Conservation (phyloP, 352 stramenopile species). For the Phytophthora sansomeana region DNA sequence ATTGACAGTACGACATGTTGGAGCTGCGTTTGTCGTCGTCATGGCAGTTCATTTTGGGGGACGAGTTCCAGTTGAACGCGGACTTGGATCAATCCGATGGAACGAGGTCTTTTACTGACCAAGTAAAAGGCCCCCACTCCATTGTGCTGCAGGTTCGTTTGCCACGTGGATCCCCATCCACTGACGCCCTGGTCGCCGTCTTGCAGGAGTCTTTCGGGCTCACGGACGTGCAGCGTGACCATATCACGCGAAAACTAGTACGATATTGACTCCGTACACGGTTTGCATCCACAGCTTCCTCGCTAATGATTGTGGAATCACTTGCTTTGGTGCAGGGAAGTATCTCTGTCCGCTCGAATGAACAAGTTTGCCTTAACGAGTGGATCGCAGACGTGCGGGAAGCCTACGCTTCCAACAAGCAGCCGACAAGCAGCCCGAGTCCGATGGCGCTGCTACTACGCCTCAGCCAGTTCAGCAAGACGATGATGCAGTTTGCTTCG, state of each 20-base stretch:
- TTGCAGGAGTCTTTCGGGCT: constrained; percentile 75
- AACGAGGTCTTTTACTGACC: constrained; percentile 52
- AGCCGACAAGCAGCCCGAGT: neutral
- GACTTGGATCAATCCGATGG: constrained; percentile 45
- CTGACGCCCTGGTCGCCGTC: constrained; percentile 57
- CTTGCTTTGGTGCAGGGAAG: constrained; percentile 20
- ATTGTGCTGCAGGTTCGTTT: constrained; percentile 69
- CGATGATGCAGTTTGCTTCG: no score
- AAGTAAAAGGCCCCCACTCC: constrained; percentile 55
- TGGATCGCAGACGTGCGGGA: no score
- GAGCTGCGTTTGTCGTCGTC: no score
- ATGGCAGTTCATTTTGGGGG: no score
- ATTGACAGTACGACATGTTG: neutral
- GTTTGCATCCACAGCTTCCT: no score
- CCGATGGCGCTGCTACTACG: neutral
- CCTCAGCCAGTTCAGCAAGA: neutral
- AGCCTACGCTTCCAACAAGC: constrained; percentile 47
- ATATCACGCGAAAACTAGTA: constrained; percentile 66
- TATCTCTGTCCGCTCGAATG: constrained; percentile 61
- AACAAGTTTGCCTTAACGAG: constrained; percentile 80
- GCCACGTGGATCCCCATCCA: constrained; percentile 60
- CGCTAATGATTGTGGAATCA: no score
- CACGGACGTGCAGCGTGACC: constrained; percentile 57
- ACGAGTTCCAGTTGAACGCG: constrained; percentile 51
- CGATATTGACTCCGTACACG: neutral